Percentiles rank a stretch among this genome's conserved stretches.
Evolutionary conservation across 306 rosid genomes (phyloP).

Genomic region (Dryas octopetala): DNA sequence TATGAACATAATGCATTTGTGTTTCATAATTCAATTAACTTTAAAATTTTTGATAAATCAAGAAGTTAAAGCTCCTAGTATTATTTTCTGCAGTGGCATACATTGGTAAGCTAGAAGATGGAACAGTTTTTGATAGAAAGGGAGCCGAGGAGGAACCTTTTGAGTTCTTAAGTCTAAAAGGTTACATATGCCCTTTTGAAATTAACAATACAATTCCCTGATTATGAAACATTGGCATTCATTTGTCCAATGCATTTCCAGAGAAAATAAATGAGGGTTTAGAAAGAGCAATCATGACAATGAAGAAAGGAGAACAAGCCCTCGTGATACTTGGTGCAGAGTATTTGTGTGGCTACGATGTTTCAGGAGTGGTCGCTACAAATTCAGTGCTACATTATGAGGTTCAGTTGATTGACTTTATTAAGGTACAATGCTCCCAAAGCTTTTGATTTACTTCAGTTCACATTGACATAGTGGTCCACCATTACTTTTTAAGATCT

Average conservation of each 20-base stretch:
- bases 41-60: too few species aligned
- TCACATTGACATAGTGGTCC: background rate
- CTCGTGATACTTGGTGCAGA: constrained; percentile 41
- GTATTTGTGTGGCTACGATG: constrained; percentile 27
- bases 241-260: constrained; percentile 28
- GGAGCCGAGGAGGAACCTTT: constrained; percentile 59
- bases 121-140: constrained; percentile 44
- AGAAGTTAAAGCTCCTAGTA: background rate
- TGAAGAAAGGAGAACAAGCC: constrained; percentile 64
- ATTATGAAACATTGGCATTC: too few species aligned
- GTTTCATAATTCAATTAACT: too few species aligned
- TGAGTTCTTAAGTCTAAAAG: constrained; percentile 55
- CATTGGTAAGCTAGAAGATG: constrained; percentile 51
- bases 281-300: constrained; percentile 65
- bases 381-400: constrained; percentile 42
- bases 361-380: constrained; percentile 16
- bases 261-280: constrained; percentile 53
- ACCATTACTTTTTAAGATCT: background rate
- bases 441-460: background rate
- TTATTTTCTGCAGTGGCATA: constrained; percentile 39
- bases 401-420: constrained; percentile 51
- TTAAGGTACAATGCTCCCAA: constrained; percentile 42
- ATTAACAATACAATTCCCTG: too few species aligned
- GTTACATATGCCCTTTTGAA: constrained; percentile 12
- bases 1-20: background rate